Base-by-base conservation (phyloP, 129 eudicot genomes). In the Flaveria trinervia region DNA sequence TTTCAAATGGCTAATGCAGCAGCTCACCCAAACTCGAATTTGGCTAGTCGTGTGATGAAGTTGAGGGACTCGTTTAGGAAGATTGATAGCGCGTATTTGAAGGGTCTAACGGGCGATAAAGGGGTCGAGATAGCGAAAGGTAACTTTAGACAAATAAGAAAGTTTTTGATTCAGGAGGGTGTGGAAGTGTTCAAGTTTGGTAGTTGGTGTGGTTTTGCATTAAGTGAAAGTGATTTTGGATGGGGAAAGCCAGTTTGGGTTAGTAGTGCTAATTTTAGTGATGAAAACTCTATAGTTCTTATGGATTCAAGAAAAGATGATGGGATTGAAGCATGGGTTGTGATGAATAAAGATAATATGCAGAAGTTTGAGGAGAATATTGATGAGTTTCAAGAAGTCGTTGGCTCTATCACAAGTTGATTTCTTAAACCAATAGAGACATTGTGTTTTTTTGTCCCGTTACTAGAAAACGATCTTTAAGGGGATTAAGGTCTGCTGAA, bases 261-360 rank as follows among this genome's bases (percentile, higher is more conserved):
- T 16, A 81, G 85, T 15, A 71, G 61, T 46, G 85, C 82, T 14
- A 70, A 77, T 46, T 73, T 57, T 33, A 26, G 36, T 46, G 56
- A 22, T 64, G 86, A 82, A 55, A 73, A 86, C 65, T 28, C 54
- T 23, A 10, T 82, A 28, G 70, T 78, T 15, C 55, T 85, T 14
- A 71, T 81, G 25, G 85, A 89, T 70, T 75, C 88, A 28, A 76
- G 55, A 43, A 51, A 6, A 8, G 68, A 56, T 67, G 81, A 72
- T 44, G 88, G 90, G 2, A 79, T 83, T 49, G 93, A 88, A 81
- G 88, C 86, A 18, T 85, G 90, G 86, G 70, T 85, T 56, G 79
- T 72, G 15, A 43, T 83, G 90, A 72, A 67, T 44, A 74, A 85
- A 16, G 46, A 61, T 50, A 79, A 81, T 4, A 88, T 85, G 93